phyloP scores from a whole-genome alignment of 2,329 filamentous ascomycete genomes.

The Thielaviopsis punctulata region DNA sequence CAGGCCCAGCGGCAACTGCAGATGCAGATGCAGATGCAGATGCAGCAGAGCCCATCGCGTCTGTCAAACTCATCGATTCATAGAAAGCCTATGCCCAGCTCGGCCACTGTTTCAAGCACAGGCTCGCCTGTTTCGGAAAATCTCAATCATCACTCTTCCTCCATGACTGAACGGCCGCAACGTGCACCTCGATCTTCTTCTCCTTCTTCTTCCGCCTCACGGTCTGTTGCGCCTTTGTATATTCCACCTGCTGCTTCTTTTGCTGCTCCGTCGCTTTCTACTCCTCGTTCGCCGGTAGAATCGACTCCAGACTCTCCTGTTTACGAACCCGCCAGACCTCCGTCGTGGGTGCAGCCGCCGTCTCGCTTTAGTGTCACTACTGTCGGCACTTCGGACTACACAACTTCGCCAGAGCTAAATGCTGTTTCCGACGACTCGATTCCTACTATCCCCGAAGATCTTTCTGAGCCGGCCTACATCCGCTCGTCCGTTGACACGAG shows the following conservation, averaged over 20 bases:
- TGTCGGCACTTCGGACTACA: conserved; percentile 34
- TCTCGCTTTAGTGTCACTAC: conserved; percentile 50
- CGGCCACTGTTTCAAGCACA: conserved; percentile 12
- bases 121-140: conserved; percentile 11
- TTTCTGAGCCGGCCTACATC: conserved; percentile 5
- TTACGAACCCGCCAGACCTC: conserved; percentile 14
- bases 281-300: neutral
- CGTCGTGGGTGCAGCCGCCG: conserved; percentile 29
- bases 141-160: conserved; percentile 7
- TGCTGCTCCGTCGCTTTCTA: neutral
- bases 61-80: conserved; percentile 22
- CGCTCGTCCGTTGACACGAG: neutral
- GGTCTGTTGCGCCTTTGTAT: neutral
- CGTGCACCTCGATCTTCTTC: neutral
- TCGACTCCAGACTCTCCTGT: conserved; percentile 10
- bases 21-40: conserved; percentile 13
- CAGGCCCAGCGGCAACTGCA: conserved; percentile 13
- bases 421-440: conserved; percentile 22
- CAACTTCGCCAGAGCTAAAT: conserved; percentile 24
- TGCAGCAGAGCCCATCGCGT: conserved; percentile 3
- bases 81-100: conserved; percentile 27
- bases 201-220: neutral
- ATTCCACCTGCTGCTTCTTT: neutral
- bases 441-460: conserved; percentile 21
- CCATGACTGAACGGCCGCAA: neutral